Evolutionary conservation across 2,329 filamentous ascomycete genomes (phyloP), one percentile per base, ranked within the genome.

Genomic region (Shiraia bambusicola): DNA sequence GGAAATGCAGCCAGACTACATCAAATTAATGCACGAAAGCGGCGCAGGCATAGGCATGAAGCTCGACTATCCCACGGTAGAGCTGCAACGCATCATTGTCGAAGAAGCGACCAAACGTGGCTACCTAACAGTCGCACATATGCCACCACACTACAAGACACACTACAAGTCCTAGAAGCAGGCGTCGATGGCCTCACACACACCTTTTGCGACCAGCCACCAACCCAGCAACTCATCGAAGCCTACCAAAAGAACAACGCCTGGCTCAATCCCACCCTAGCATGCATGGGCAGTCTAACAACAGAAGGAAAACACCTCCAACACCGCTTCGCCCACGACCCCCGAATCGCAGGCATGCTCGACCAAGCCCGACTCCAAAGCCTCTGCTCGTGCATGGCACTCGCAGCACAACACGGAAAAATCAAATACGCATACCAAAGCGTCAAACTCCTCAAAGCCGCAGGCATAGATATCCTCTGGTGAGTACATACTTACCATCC

Each of bases 11-110:
- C 72, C 70, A 2, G 70, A 76, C 43, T 77, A 76, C 57, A 74
- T 77, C 53, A 78, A 78, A 50, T 56, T 78, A 34, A 75, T 78
- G 67, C 73, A 78, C 47, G 76, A 78, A 48, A 68, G 64, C 37
- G 76, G 76, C 3, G 63, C 54, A 6, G 55, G 63, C 7, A 61
- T 77, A 55, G 67, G 69, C 2, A 27, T 43, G 6, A 31, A 63
- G 6, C 63, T 75, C 13, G 47, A 52, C 4, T 61, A 72, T 25
- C 75, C 75, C 0, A 63, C 67, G 0, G 40, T 72, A 4, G 65
- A 72, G 31, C 61, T 79, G 4, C 75, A 79, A 45, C 67, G 60
- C 34, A 68, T 66, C 3, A 63, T 78, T 14, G 65, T 78, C 26
- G 57, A 66, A 4, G 67, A 72, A 36, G 61, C 72, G 0, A 67